Evolutionary conservation across 106 monocot species (phyloP).

Genomic region (Dendrobium huoshanense): DNA sequence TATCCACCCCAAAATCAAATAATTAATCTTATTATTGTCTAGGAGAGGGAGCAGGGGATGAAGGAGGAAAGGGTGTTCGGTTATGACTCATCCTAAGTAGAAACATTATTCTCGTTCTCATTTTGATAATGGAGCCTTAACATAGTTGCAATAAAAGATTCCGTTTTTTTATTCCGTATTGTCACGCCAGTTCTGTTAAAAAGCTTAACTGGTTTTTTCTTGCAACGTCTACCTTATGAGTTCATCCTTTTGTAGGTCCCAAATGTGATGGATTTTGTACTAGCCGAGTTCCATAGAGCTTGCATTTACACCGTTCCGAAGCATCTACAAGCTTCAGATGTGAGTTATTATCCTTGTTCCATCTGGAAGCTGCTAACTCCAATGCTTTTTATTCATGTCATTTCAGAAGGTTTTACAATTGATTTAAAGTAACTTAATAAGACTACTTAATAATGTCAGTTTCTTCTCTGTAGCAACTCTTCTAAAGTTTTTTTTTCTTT

Average conservation of each 20-base stretch:
- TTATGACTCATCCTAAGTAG: too few species aligned
- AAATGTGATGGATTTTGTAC: conserved; percentile 59
- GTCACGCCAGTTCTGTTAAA: neutral
- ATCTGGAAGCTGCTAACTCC: neutral
- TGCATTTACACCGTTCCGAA: conserved; percentile 96
- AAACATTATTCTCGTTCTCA: neutral
- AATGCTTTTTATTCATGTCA: neutral
- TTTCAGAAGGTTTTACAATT: neutral
- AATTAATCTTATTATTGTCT: neutral
- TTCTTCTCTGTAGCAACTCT: neutral
- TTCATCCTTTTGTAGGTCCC: conserved; percentile 46
- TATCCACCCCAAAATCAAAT: neutral
- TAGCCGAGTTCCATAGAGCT: conserved; percentile 82
- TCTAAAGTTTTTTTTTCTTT: too few species aligned
- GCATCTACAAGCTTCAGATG: conserved; percentile 64
- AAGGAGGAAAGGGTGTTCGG: too few species aligned
- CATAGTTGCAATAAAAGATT: neutral
- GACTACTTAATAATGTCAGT: neutral
- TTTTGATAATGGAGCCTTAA: neutral
- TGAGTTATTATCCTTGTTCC: conserved; percentile 25
- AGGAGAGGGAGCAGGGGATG: too few species aligned
- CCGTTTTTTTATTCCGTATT: neutral
- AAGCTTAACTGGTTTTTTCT: neutral
- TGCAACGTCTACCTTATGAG: neutral
- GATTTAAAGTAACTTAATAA: neutral